Evolutionary conservation across 805 yeast genomes (phyloP).

Genomic region (Kurtzmaniella cleridarum): DNA sequence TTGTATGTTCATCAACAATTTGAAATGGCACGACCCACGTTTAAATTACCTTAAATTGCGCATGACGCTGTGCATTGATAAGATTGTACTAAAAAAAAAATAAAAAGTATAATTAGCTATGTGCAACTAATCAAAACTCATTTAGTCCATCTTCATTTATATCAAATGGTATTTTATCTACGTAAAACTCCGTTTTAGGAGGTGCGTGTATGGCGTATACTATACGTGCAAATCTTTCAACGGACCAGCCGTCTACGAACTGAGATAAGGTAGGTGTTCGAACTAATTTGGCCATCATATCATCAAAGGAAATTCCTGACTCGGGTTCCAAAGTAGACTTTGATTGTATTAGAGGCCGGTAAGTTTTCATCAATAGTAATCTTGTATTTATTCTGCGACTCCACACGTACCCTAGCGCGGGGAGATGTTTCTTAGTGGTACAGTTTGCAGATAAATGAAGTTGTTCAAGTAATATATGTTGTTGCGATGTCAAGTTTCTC

Average conservation of each 20-base stretch:
- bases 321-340: slow-evolving; percentile 9
- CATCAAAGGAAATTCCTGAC: slow-evolving; percentile 10
- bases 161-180: slow-evolving; percentile 12
- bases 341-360: slow-evolving; percentile 15
- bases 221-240: slow-evolving; percentile 20
- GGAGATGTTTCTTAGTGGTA: slow-evolving; percentile 18
- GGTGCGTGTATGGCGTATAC: slow-evolving; percentile 9
- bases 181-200: slow-evolving; percentile 3
- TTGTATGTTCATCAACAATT: slow-evolving; percentile 1
- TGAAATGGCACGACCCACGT: slow-evolving; percentile 8
- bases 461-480: slow-evolving; percentile 6
- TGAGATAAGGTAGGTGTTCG: slow-evolving; percentile 3
- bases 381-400: slow-evolving; percentile 18
- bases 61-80: not conserved
- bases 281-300: not conserved
- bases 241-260: slow-evolving; percentile 19
- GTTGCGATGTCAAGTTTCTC: not conserved
- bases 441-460: slow-evolving; percentile 7
- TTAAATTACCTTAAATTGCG: not conserved
- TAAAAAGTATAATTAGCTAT: no score
- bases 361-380: slow-evolving; percentile 23
- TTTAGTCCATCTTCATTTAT: slow-evolving; percentile 13
- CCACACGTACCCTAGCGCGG: slow-evolving; percentile 33
- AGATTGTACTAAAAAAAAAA: slow-evolving; percentile 1
- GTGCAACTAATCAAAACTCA: slow-evolving; percentile 5